Evolutionary conservation across 805 yeast genomes (phyloP).

Genomic region (Groenewaldozyma tartarivorans): DNA sequence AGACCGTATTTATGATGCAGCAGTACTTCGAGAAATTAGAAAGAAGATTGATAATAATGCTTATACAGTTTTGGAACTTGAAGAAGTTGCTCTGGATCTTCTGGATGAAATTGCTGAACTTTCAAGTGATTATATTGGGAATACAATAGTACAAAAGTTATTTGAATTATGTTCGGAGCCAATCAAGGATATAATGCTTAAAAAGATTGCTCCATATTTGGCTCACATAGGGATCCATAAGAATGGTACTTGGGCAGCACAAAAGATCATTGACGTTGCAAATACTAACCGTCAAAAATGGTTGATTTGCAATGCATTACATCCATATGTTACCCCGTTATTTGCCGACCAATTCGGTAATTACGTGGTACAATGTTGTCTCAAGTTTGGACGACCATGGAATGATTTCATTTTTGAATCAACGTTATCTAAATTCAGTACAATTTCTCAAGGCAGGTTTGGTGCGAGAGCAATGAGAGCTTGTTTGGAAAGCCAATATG

Average conservation of each 20-base stretch:
- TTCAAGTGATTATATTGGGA: constrained; percentile 88
- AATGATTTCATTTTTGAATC: constrained; percentile 84
- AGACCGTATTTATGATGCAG: constrained; percentile 73
- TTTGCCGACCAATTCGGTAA: constrained; percentile 96
- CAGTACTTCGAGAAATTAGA: constrained; percentile 77
- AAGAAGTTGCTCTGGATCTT: constrained; percentile 76
- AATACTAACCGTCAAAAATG: constrained; percentile 51
- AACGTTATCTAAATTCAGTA: constrained; percentile 65
- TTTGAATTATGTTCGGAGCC: constrained; percentile 63
- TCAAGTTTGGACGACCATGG: constrained; percentile 82
- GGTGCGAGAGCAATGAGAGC: constrained; percentile 95
- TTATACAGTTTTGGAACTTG: constrained; percentile 54
- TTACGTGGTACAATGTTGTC: constrained; percentile 89
- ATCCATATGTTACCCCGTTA: constrained; percentile 73
- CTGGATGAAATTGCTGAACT: constrained; percentile 81
- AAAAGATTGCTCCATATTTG: constrained; percentile 64
- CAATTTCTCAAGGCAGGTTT: constrained; percentile 77
- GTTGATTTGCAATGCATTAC: constrained; percentile 58
- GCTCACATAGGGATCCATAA: constrained; percentile 93
- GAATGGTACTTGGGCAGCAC: constrained; percentile 99
- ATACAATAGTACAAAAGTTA: constrained; percentile 88
- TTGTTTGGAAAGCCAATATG: constrained; percentile 70
- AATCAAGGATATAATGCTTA: constrained; percentile 71
- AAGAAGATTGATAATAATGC: constrained; percentile 54
- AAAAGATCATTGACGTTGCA: constrained; percentile 78